A percentile compares a stretch with the other conserved stretches of the same genome.
Conservation (phyloP, 371 early-diverging fungal genomes). For the Rhizomucor pusillus region DNA sequence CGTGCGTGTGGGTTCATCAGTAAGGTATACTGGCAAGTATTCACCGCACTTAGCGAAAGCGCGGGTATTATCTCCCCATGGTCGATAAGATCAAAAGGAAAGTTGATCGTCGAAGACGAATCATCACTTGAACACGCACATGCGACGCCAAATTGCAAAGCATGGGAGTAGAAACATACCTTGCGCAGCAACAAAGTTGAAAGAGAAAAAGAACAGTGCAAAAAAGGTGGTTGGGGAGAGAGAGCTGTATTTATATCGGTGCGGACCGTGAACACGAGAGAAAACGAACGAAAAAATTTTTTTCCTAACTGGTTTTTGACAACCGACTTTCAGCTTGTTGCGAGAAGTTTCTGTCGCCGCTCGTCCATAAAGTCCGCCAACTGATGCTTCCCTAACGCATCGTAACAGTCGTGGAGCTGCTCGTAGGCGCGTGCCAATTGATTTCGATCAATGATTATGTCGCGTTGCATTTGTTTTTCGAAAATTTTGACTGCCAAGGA, state of each 20-base stretch:
- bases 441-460: neutral
- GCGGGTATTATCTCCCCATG: conserved; percentile 30
- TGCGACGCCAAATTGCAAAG: neutral
- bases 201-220: neutral
- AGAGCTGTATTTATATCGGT: neutral
- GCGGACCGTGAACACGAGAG: neutral
- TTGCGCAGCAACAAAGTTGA: neutral
- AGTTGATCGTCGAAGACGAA: conserved; percentile 9
- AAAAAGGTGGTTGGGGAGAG: neutral
- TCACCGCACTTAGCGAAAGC: conserved; percentile 29
- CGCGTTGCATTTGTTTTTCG: conserved; percentile 25
- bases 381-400: conserved; percentile 30
- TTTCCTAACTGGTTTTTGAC: conserved; percentile 1
- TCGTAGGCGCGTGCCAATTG: conserved; percentile 20
- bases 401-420: conserved; percentile 23
- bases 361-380: conserved; percentile 28
- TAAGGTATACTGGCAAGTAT: conserved; percentile 31
- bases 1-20: too few species aligned
- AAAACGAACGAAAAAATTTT: neutral
- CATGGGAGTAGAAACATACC: neutral
- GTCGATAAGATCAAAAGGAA: conserved; percentile 33
- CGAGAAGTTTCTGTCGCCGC: conserved; percentile 15
- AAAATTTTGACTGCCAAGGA: conserved; percentile 23
- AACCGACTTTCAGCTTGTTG: neutral
- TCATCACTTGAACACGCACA: conserved; percentile 18